phyloP scores from a whole-genome alignment of 1,284 basidiomycete species.

The Apiotrichum laibachii region DNA sequence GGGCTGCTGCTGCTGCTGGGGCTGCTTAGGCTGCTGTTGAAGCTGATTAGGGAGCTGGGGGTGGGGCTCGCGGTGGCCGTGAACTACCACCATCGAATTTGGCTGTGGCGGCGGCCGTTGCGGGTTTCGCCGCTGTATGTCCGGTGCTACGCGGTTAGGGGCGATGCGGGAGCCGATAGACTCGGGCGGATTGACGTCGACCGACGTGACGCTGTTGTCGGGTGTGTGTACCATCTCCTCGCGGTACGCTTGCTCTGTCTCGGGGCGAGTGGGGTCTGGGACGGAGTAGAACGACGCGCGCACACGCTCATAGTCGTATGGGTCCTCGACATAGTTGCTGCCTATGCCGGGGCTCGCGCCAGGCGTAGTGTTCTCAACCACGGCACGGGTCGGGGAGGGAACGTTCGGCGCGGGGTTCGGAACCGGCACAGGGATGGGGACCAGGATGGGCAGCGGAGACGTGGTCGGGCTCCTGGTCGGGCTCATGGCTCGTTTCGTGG shows the following conservation, averaged over 20 bases:
- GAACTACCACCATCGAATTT: too few relatives aligned
- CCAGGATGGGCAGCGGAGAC: neutral
- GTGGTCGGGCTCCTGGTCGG: neutral
- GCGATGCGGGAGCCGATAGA: neutral
- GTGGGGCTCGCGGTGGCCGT: too few relatives aligned
- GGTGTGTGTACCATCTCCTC: neutral
- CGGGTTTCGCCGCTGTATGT: too few relatives aligned
- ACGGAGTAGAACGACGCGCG: constrained; percentile 2
- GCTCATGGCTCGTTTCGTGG: neutral
- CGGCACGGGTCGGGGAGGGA: neutral
- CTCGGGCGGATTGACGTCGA: neutral
- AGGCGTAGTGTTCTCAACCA: neutral
- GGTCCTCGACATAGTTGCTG: neutral
- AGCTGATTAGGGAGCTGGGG: too few relatives aligned
- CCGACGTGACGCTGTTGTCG: neutral
- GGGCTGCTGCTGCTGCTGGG: too few relatives aligned
- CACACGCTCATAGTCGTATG: neutral
- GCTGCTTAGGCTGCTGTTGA: too few relatives aligned
- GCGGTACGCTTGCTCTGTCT: constrained; percentile 2
- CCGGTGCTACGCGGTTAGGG: too few relatives aligned
- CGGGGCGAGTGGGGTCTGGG: constrained; percentile 4
- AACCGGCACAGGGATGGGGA: neutral
- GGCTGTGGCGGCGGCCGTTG: too few relatives aligned
- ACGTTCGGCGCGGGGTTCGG: neutral
- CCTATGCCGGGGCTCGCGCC: neutral